Base-by-base conservation (phyloP, 163 green algal species). In the Chlamydomonas reinhardtii region DNA sequence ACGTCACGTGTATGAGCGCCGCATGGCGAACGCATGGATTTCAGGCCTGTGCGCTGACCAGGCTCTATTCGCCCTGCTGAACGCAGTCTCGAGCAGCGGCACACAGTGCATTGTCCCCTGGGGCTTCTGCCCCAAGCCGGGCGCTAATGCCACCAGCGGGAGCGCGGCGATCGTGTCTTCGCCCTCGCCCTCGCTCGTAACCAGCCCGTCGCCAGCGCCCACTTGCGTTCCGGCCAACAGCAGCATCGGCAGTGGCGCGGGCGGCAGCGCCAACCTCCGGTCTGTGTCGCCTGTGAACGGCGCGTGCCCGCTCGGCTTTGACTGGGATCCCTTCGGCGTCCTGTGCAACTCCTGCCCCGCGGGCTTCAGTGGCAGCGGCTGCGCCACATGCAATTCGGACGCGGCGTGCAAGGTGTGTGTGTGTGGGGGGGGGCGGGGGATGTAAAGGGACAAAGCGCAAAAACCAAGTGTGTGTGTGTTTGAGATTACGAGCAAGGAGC, bases 321-420 rank as follows among this genome's bases (percentile, higher is more conserved):
- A 89, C 39, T 76, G 56, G 54, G 64, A 85, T 43, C 2, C 35
- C 2, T 20, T 34, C 52, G 35, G 54, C n/a, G 35, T 34, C 1
- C 6, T 48, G 16, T 89, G 84, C 43, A 48, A 72, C 11, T 35
- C 64, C 1, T 89, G 84, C 29, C 59, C 75, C 0, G 22, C n/a
- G 24, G 84, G 84, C 35, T 89, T 89, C 69, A 73, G n/a, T 35
- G 84, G 84, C 37, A 62, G 27, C 14, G 70, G 54, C 68, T 89
- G 84, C 59, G 66, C n/a, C 3, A 24, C 85, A 31, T 89, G 84
- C 76, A 5, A 6, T 14, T 66, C 74, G 22, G 43, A 85, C 32
- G 3, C 71, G n/a, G 76, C 65, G 0, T 89, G 84, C 69, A 39
- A 76, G 76, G 84, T 85, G 37, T 19, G 81, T 1, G 32, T 16